These are phyloP conservation scores for Endocarpon pusillum DNA, from an alignment of 495 filamentous ascomycete species.

Conservation along the genomic window DNA sequence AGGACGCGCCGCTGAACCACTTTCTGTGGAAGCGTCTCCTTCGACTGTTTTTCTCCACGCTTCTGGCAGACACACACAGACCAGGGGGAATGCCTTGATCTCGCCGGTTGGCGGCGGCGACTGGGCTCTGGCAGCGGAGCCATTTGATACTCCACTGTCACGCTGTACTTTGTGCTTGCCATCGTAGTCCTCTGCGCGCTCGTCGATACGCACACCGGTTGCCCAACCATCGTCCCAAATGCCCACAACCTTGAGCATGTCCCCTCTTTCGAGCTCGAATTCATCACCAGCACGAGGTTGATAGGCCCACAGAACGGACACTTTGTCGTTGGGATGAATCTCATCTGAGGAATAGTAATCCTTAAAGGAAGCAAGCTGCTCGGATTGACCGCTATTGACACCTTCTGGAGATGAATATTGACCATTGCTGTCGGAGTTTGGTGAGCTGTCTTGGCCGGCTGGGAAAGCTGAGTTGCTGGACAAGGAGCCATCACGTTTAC, in stretches of 20 bases:
- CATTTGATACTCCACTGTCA: slow-evolving; percentile 85
- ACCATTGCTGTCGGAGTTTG: slow-evolving; percentile 49
- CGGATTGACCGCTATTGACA: slow-evolving; percentile 74
- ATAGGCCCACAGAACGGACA: slow-evolving; percentile 92
- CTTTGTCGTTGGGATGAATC: slow-evolving; percentile 78
- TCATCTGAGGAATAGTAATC: slow-evolving; percentile 98
- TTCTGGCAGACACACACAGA: slow-evolving; percentile 92
- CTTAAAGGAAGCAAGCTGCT: slow-evolving; percentile 89
- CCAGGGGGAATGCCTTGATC: slow-evolving; percentile 95
- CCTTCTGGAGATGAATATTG: slow-evolving; percentile 73
- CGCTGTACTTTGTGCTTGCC: slow-evolving; percentile 57
- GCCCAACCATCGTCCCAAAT: slow-evolving; percentile 99
- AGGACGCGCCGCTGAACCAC: no score
- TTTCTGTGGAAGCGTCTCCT: slow-evolving; percentile 33
- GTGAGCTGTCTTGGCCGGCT: slow-evolving; percentile 54
- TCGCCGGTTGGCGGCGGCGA: slow-evolving; percentile 60
- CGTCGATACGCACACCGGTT: slow-evolving; percentile 68
- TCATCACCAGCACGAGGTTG: slow-evolving; percentile 86
- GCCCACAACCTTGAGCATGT: slow-evolving; percentile 96
- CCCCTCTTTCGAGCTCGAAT: slow-evolving; percentile 82
- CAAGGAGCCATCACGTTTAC: slow-evolving; percentile 70
- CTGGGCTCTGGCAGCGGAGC: slow-evolving; percentile 42
- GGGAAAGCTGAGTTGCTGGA: slow-evolving; percentile 72
- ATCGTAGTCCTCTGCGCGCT: slow-evolving; percentile 80
- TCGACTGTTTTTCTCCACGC: slow-evolving; percentile 97